Conservation (phyloP, 176 grass and related monocot species). For the Eragrostis curvula region DNA sequence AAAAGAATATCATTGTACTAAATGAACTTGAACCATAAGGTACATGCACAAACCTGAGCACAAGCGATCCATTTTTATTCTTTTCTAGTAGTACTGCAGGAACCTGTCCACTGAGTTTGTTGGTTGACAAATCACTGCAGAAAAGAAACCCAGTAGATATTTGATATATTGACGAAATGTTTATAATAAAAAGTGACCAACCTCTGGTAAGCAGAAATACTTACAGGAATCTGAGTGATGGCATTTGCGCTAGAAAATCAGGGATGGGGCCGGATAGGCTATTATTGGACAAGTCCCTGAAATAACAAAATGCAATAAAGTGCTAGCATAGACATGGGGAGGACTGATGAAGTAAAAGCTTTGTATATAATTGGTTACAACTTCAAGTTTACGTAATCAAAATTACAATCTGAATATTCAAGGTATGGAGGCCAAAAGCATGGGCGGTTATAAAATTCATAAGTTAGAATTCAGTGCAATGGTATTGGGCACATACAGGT, state of each 20-base stretch:
- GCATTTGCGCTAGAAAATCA: slow-evolving; percentile 58
- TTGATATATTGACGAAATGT: neutral
- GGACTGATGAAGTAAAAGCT: neutral
- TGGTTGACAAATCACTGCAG: slow-evolving; percentile 70
- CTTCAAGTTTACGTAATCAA: neutral
- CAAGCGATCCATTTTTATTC: slow-evolving; percentile 42
- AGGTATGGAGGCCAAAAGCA: neutral
- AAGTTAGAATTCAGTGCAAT: neutral
- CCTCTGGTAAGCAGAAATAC: slow-evolving; percentile 16
- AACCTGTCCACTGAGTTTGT: slow-evolving; percentile 51
- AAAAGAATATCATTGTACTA: neutral
- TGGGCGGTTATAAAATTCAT: neutral
- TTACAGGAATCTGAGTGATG: slow-evolving; percentile 61
- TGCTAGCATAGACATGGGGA: neutral
- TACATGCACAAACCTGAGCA: slow-evolving; percentile 55
- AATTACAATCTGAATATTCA: neutral
- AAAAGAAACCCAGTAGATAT: neutral
- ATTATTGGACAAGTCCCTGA: slow-evolving; percentile 74
- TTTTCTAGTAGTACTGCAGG: slow-evolving; percentile 50
- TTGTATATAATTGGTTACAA: neutral
- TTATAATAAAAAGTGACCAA: neutral
- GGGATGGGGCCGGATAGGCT: slow-evolving; percentile 68
- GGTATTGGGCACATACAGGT: slow-evolving; percentile 43
- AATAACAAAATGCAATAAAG: slow-evolving; percentile 25
- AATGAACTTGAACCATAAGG: neutral